Evolutionary conservation across 306 rosid species (phyloP).

Genomic region (Coriaria nepalensis): DNA sequence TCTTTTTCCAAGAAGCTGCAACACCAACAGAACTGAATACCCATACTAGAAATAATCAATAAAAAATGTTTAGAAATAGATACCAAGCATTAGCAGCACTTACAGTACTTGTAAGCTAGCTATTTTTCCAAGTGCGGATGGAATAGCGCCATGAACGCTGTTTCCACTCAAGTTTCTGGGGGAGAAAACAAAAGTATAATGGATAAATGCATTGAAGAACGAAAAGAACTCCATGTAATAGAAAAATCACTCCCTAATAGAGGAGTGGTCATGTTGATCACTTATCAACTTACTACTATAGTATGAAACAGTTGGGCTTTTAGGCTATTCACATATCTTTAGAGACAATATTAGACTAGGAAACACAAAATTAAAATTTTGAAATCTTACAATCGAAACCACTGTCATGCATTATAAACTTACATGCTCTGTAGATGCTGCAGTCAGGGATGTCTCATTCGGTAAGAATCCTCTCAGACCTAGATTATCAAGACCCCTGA

Average conservation of each 20-base stretch:
- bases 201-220: slow-evolving; percentile 16
- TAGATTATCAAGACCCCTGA: slow-evolving; percentile 89
- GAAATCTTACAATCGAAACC: neutral
- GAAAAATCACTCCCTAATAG: neutral
- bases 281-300: too few relatives aligned
- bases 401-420: slow-evolving; percentile 23
- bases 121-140: slow-evolving; percentile 61
- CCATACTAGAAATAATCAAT: neutral
- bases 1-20: too few relatives aligned
- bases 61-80: slow-evolving; percentile 3
- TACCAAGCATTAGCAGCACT: slow-evolving; percentile 27
- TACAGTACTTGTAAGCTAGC: slow-evolving; percentile 63
- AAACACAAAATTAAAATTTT: neutral
- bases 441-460: slow-evolving; percentile 53
- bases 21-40: neutral
- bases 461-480: slow-evolving; percentile 80
- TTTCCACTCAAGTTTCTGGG: slow-evolving; percentile 91
- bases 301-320: neutral
- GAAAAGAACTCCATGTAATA: neutral
- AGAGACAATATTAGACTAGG: neutral
- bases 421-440: slow-evolving; percentile 65
- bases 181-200: slow-evolving; percentile 2
- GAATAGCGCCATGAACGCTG: slow-evolving; percentile 61
- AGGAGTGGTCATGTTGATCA: neutral
- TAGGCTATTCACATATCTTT: slow-evolving; percentile 1